These are phyloP conservation scores for Leucocoprinus birnbaumii DNA, from an alignment of 768 basidiomycete genomes.

Conservation along the genomic window DNA sequence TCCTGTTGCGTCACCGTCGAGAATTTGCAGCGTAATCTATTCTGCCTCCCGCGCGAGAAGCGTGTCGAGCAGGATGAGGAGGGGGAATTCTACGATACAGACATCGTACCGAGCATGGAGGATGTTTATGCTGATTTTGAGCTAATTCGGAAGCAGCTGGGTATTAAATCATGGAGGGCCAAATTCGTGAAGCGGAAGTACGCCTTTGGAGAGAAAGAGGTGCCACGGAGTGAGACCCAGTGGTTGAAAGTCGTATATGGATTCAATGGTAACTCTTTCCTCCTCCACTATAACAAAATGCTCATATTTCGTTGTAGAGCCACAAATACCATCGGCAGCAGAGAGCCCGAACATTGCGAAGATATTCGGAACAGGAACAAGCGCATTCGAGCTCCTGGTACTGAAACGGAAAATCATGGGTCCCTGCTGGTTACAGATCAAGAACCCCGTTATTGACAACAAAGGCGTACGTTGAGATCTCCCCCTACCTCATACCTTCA, in stretches of 20 bases:
- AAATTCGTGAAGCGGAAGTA: conserved; percentile 90
- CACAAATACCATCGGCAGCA: conserved; percentile 66
- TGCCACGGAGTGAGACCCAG: conserved; percentile 74
- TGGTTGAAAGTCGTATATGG: conserved; percentile 96
- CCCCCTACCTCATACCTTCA: neutral
- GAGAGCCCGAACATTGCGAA: conserved; percentile 82
- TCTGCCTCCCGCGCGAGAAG: conserved; percentile 75
- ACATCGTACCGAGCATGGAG: conserved; percentile 61
- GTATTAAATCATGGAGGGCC: conserved; percentile 72
- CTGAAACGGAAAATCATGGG: conserved; percentile 98
- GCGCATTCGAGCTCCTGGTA: conserved; percentile 89
- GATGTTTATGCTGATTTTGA: conserved; percentile 88
- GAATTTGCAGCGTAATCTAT: conserved; percentile 87
- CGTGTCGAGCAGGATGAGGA: conserved; percentile 56
- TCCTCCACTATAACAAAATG: neutral
- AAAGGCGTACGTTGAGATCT: conserved; percentile 61
- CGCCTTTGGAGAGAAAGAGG: conserved; percentile 83
- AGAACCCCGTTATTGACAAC: conserved; percentile 68
- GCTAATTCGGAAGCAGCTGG: conserved; percentile 63
- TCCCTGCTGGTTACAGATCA: conserved; percentile 93
- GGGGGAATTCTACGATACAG: conserved; percentile 66
- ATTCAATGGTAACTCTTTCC: conserved; percentile 63
- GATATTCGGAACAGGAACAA: conserved; percentile 91
- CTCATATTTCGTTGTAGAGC: conserved; percentile 42
- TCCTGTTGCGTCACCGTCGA: conserved; percentile 88